phyloP scores from a whole-genome alignment of 768 basidiomycete species.

The Psilocybe cubensis region DNA sequence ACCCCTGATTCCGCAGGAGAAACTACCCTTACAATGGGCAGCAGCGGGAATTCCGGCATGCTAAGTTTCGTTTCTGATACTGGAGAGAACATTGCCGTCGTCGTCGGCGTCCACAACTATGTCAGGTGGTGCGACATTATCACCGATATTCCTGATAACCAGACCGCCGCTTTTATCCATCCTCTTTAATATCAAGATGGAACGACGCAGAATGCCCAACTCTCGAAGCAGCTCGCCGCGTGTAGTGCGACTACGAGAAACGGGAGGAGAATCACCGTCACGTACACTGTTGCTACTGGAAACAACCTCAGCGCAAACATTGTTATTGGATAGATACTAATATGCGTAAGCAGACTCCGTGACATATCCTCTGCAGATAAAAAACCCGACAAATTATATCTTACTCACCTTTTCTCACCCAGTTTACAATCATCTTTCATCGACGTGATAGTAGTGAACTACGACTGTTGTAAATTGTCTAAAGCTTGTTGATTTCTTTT shows the following conservation, averaged over 20 bases:
- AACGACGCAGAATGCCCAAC: not conserved
- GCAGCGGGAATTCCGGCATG: not conserved
- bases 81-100: not conserved
- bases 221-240: not conserved
- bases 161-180: not conserved
- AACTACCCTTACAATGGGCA: not conserved
- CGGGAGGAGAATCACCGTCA: not conserved
- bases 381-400: too few species aligned
- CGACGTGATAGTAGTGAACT: too few species aligned
- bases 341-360: too few species aligned
- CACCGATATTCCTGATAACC: not conserved
- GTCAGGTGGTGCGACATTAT: not conserved
- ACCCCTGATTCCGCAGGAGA: not conserved
- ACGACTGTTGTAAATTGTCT: too few species aligned
- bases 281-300: not conserved
- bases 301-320: not conserved
- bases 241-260: not conserved
- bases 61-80: not conserved
- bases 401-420: too few species aligned
- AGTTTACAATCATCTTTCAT: too few species aligned
- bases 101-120: not conserved
- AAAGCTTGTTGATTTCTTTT: too few species aligned
- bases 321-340: not conserved
- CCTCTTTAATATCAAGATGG: not conserved
- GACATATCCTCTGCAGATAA: too few species aligned